Conservation (phyloP, 2,329 filamentous ascomycete genomes). For the Clarireedia sp. region DNA sequence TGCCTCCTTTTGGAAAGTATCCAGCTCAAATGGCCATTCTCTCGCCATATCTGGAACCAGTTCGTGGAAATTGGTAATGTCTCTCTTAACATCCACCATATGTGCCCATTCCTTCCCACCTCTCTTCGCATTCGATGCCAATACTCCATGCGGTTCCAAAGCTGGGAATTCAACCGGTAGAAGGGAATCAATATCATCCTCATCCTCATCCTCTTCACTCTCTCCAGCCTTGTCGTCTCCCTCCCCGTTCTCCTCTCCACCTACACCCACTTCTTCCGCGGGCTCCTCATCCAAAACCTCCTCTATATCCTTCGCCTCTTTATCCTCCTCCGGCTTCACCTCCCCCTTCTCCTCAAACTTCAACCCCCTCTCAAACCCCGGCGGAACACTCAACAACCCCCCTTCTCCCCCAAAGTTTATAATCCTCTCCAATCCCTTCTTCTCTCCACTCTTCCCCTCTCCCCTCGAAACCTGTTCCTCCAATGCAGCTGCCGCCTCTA, state of each 20-base stretch:
- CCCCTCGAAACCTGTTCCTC: constrained; percentile 65
- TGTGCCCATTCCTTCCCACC: constrained; percentile 90
- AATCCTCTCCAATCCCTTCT: constrained; percentile 67
- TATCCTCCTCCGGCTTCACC: constrained; percentile 48
- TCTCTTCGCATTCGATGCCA: constrained; percentile 65
- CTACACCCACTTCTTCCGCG: constrained; percentile 22
- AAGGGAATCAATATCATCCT: constrained; percentile 73
- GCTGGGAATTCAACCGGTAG: constrained; percentile 90
- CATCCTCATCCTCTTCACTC: constrained; percentile 42
- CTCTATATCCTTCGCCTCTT: constrained; percentile 33
- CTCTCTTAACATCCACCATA: constrained; percentile 91
- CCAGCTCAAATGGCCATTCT: constrained; percentile 94
- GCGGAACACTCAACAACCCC: constrained; percentile 71
- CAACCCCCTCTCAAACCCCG: constrained; percentile 73
- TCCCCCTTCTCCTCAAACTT: constrained; percentile 57
- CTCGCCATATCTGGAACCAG: constrained; percentile 93
- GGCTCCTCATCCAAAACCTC: constrained; percentile 8
- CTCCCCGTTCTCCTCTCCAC: constrained; percentile 27
- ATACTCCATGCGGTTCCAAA: constrained; percentile 71
- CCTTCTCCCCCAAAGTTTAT: constrained; percentile 75
- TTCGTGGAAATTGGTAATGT: constrained; percentile 89
- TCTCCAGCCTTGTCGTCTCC: constrained; percentile 29
- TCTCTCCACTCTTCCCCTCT: constrained; percentile 35
- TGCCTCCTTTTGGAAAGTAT: constrained; percentile 97
- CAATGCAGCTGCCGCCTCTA: constrained; percentile 75